Evolutionary conservation across 352 stramenopile species (phyloP).

Genomic region (Phytophthora agathidicida): DNA sequence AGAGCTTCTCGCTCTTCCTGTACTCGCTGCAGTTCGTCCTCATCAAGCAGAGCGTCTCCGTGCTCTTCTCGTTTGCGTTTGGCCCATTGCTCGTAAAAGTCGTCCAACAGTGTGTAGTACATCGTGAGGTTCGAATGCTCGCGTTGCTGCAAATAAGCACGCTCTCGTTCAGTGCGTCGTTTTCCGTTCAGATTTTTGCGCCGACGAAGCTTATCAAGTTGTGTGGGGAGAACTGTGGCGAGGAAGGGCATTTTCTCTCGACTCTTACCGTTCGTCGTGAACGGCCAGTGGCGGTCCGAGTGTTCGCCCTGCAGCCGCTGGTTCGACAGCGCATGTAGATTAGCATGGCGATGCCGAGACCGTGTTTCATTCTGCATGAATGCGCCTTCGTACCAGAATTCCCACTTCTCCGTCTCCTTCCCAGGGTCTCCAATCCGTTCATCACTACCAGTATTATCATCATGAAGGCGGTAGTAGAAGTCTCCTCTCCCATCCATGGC

Average conservation of each 20-base stretch:
- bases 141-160: constrained; percentile 45
- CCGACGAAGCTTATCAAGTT: constrained; percentile 43
- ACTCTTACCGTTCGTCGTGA: constrained; percentile 77
- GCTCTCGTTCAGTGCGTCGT: constrained; percentile 47
- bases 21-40: constrained; percentile 28
- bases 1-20: constrained; percentile 47
- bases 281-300: constrained; percentile 38
- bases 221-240: constrained; percentile 38
- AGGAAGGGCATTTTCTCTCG: constrained; percentile 65
- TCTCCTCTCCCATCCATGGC: constrained; percentile 65
- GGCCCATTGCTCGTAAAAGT: constrained; percentile 73
- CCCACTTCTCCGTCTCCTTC: constrained; percentile 36
- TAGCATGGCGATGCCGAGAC: constrained; percentile 57
- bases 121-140: constrained; percentile 55
- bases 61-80: constrained; percentile 42
- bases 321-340: constrained; percentile 38
- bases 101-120: constrained; percentile 68
- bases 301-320: constrained; percentile 15
- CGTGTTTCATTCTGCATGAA: constrained; percentile 67
- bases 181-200: constrained; percentile 45
- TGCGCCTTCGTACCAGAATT: constrained; percentile 80
- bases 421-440: background rate
- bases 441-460: background rate
- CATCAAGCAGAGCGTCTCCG: constrained; percentile 35
- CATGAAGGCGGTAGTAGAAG: constrained; percentile 46